phyloP scores from a whole-genome alignment of 2,329 filamentous ascomycete genomes.

The Trichoderma sp. region DNA sequence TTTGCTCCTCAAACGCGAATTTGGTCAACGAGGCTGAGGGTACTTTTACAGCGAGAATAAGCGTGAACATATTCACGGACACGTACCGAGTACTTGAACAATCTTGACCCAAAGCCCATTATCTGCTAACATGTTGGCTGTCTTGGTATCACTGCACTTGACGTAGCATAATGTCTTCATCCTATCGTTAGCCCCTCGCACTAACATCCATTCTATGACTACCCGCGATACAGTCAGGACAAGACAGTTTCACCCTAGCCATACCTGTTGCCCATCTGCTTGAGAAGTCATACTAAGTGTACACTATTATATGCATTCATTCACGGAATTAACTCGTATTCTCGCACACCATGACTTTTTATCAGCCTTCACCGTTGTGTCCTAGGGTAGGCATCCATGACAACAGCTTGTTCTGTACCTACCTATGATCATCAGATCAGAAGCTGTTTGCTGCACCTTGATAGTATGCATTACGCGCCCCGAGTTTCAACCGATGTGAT shows the following conservation, averaged over 20 bases:
- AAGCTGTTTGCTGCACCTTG: not conserved
- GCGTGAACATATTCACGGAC: not conserved
- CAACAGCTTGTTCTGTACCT: too few species aligned
- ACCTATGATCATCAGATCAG: not conserved
- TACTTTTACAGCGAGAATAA: not conserved
- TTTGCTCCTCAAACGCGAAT: not conserved
- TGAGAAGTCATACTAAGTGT: not conserved
- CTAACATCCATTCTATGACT: not conserved
- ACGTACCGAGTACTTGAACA: not conserved
- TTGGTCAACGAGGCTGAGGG: not conserved
- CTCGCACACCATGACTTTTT: not conserved
- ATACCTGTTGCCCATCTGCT: not conserved
- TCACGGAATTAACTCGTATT: not conserved
- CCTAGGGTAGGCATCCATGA: not conserved
- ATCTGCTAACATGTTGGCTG: not conserved
- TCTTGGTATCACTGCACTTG: not conserved
- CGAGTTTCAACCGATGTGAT: slow-evolving; percentile 8
- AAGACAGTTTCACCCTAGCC: too few species aligned
- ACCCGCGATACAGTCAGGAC: not conserved
- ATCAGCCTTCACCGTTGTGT: not conserved
- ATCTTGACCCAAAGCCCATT: not conserved
- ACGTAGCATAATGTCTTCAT: not conserved
- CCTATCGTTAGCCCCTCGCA: not conserved
- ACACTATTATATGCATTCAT: not conserved
- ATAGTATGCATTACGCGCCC: not conserved